phyloP scores from a whole-genome alignment of 2,329 filamentous ascomycete species.

The Stemphylium vesicarium region DNA sequence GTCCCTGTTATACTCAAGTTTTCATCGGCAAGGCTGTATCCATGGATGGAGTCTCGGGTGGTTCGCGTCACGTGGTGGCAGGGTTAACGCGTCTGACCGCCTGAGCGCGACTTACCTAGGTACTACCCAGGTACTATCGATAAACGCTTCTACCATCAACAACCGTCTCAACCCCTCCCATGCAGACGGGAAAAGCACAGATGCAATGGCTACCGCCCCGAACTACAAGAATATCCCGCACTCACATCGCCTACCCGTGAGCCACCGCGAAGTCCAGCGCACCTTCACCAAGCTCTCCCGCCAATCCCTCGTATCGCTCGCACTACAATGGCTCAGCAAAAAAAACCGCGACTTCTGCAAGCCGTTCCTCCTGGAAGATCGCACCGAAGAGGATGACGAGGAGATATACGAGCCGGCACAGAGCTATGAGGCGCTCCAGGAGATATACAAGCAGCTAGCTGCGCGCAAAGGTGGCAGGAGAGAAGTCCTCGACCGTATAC shows the following conservation, averaged over 20 bases:
- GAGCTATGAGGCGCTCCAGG: conserved; percentile 70
- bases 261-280: conserved; percentile 69
- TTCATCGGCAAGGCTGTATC: background rate
- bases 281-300: conserved; percentile 74
- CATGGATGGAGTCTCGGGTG: background rate
- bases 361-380: conserved; percentile 60
- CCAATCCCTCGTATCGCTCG: conserved; percentile 72
- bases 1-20: background rate
- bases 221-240: conserved; percentile 76
- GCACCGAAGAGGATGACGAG: conserved; percentile 55
- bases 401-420: conserved; percentile 73
- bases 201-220: conserved; percentile 65
- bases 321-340: conserved; percentile 77
- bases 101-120: conserved; percentile 12
- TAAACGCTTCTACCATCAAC: conserved; percentile 28
- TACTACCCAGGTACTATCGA: conserved; percentile 24
- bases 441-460: conserved; percentile 51
- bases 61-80: conserved; percentile 19
- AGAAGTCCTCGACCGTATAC: conserved; percentile 62
- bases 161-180: conserved; percentile 22
- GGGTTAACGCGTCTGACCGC: conserved; percentile 13
- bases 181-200: conserved; percentile 39
- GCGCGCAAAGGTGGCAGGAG: conserved; percentile 58
- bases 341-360: conserved; percentile 65
- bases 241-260: conserved; percentile 69